Percentiles rank a stretch among this genome's conserved stretches.
phyloP scores from a whole-genome alignment of 352 stramenopile species.

The Phytophthora parvispora region DNA sequence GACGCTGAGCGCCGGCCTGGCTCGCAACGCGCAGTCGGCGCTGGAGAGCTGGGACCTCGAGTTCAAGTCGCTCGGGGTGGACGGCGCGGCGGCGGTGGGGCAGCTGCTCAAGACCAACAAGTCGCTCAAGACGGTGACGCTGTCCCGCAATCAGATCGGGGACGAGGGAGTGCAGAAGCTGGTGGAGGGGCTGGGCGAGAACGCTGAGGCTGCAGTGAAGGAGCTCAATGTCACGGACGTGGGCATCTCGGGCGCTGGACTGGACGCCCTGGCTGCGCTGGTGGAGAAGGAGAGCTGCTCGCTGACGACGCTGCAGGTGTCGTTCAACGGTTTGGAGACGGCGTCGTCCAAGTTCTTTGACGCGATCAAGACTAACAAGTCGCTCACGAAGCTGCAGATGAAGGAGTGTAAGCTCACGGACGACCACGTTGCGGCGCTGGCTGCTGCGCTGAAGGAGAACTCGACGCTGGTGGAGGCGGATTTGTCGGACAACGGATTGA shows the following conservation, averaged over 20 bases:
- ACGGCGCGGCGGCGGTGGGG: slow-evolving; percentile 57
- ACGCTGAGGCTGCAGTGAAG: slow-evolving; percentile 36
- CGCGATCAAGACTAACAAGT: slow-evolving; percentile 66
- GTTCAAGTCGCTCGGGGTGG: slow-evolving; percentile 66
- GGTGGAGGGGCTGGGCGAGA: slow-evolving; percentile 48
- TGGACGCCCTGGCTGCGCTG: slow-evolving; percentile 57
- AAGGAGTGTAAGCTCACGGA: slow-evolving; percentile 76
- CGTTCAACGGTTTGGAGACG: slow-evolving; percentile 67
- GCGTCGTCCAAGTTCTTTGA: slow-evolving; percentile 63
- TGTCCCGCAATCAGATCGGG: slow-evolving; percentile 74
- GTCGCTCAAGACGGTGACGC: slow-evolving; percentile 53
- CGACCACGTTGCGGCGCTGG: slow-evolving; percentile 47
- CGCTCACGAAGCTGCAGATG: slow-evolving; percentile 69
- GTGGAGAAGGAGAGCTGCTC: slow-evolving; percentile 55
- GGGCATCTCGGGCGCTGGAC: slow-evolving; percentile 50
- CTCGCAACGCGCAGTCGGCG: slow-evolving; percentile 57
- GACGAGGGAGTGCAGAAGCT: slow-evolving; percentile 53
- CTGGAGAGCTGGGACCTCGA: slow-evolving; percentile 81
- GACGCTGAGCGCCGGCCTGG: slow-evolving; percentile 57
- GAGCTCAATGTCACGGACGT: slow-evolving; percentile 62
- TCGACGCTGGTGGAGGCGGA: slow-evolving; percentile 64
- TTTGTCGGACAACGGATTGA: slow-evolving; percentile 78
- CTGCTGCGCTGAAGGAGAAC: slow-evolving; percentile 58
- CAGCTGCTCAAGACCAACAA: slow-evolving; percentile 62
- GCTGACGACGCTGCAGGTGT: slow-evolving; percentile 71